Evolutionary conservation across 1,284 basidiomycete species (phyloP).

Genomic region (Cryptococcus sp.): DNA sequence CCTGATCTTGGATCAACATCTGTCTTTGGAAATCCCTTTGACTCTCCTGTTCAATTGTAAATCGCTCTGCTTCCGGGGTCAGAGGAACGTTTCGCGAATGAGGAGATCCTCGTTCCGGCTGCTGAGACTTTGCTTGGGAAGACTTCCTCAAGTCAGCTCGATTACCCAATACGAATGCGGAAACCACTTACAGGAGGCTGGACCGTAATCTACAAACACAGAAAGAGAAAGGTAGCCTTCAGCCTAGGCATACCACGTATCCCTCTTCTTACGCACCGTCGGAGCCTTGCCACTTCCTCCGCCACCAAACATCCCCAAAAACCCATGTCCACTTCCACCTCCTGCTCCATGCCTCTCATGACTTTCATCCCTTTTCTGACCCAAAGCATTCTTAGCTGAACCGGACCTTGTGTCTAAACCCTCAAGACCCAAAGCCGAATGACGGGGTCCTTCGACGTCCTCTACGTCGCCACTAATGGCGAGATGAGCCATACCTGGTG

Average conservation of each 20-base stretch:
- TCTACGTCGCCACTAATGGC: constrained; percentile 19
- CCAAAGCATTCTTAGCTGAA: constrained; percentile 1
- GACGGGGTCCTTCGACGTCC: constrained; percentile 21
- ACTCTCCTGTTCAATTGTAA: no score
- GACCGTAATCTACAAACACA: constrained; percentile 27
- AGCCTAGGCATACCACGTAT: constrained; percentile 21
- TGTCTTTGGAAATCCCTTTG: no score
- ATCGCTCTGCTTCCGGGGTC: neutral
- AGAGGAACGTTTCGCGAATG: neutral
- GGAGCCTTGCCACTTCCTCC: constrained; percentile 12
- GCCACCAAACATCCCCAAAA: constrained; percentile 6
- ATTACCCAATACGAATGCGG: neutral
- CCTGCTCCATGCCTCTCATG: no score
- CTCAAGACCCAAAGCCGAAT: constrained; percentile 27
- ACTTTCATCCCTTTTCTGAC: neutral
- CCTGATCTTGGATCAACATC: neutral
- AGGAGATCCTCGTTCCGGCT: neutral
- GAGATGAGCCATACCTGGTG: constrained; percentile 17
- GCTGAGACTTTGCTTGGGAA: constrained; percentile 5
- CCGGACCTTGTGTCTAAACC: constrained; percentile 11
- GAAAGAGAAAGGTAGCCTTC: neutral
- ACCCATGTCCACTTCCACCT: neutral
- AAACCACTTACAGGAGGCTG: constrained; percentile 31
- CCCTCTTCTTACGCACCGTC: constrained; percentile 28
- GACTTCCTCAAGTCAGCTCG: constrained; percentile 4